These are phyloP conservation scores for Ashbya aceris DNA, from an alignment of 1,139 yeast genomes.

Conservation along the genomic window DNA sequence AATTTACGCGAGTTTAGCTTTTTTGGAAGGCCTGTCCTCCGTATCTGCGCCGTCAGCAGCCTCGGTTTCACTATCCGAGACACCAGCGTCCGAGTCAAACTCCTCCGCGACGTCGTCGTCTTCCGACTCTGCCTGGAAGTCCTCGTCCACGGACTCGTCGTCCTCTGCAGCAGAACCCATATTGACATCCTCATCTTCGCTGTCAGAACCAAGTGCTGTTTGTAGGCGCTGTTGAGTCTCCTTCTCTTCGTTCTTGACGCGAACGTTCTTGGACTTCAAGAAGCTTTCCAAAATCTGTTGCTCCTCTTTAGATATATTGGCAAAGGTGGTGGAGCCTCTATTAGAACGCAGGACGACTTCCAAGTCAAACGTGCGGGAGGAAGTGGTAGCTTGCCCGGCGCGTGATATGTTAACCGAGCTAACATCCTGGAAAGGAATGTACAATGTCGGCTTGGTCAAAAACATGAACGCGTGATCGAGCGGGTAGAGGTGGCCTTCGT, in stretches of 20 bases:
- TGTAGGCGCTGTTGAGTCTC: slow-evolving; percentile 76
- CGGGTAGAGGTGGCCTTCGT: slow-evolving; percentile 87
- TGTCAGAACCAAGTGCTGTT: slow-evolving; percentile 64
- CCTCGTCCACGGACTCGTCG: slow-evolving; percentile 61
- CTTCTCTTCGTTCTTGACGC: slow-evolving; percentile 81
- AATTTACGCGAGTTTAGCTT: slow-evolving; percentile 24
- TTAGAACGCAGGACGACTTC: slow-evolving; percentile 64
- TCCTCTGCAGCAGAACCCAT: slow-evolving; percentile 73
- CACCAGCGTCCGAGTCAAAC: slow-evolving; percentile 66
- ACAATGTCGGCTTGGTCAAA: slow-evolving; percentile 88
- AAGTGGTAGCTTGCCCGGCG: slow-evolving; percentile 71
- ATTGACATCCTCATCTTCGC: slow-evolving; percentile 51
- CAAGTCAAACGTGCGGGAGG: slow-evolving; percentile 87
- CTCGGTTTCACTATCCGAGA: slow-evolving; percentile 36
- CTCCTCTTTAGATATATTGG: slow-evolving; percentile 84
- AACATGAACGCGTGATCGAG: slow-evolving; percentile 85
- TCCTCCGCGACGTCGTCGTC: slow-evolving; percentile 79
- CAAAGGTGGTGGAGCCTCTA: slow-evolving; percentile 69
- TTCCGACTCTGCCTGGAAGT: slow-evolving; percentile 49
- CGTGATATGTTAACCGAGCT: slow-evolving; percentile 74
- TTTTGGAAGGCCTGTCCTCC: slow-evolving; percentile 26
- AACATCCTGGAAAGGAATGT: slow-evolving; percentile 80
- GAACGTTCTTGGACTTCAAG: slow-evolving; percentile 67
- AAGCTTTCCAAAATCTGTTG: slow-evolving; percentile 70
- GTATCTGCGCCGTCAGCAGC: slow-evolving; percentile 26